Evolutionary conservation across 371 early-diverging fungal genomes (phyloP).

Genomic region (Conidiobolus incongruus): DNA sequence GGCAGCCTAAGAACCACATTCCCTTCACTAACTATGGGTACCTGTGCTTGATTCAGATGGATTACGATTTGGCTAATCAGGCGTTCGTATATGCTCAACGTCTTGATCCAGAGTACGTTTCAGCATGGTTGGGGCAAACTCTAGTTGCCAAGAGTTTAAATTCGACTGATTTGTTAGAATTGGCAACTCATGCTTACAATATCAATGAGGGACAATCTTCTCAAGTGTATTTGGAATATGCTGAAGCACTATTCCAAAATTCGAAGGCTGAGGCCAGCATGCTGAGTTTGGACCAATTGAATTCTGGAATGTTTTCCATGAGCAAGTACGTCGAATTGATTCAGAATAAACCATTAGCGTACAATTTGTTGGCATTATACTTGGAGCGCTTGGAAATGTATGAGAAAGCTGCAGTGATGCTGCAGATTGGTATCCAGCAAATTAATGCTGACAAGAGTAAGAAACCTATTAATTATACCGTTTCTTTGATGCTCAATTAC

Average conservation of each 20-base stretch:
- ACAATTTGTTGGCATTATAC: not conserved
- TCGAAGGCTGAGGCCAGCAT: too few relatives aligned
- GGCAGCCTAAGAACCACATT: constrained; percentile 20
- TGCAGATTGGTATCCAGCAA: not conserved
- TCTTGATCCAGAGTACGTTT: constrained; percentile 53
- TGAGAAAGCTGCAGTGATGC: not conserved
- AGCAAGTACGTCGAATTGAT: constrained; percentile 19
- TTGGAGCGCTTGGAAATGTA: not conserved
- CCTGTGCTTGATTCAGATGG: constrained; percentile 45
- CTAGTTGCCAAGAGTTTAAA: constrained; percentile 38
- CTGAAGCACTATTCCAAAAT: not conserved
- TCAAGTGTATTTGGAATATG: not conserved
- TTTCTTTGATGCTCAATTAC: constrained; percentile 18
- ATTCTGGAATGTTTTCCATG: constrained; percentile 19
- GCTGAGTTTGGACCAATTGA: not conserved
- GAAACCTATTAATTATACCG: constrained; percentile 5
- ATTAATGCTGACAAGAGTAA: not conserved
- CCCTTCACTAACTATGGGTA: constrained; percentile 73
- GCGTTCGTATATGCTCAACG: constrained; percentile 54
- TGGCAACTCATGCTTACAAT: constrained; percentile 57
- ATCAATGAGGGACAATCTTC: constrained; percentile 12
- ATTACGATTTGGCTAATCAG: constrained; percentile 52
- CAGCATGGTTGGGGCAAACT: constrained; percentile 73
- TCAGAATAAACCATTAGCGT: constrained; percentile 5
- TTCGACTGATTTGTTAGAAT: constrained; percentile 20